Conservation (phyloP, 148 eudicot species). For the Rhododendron molle region DNA sequence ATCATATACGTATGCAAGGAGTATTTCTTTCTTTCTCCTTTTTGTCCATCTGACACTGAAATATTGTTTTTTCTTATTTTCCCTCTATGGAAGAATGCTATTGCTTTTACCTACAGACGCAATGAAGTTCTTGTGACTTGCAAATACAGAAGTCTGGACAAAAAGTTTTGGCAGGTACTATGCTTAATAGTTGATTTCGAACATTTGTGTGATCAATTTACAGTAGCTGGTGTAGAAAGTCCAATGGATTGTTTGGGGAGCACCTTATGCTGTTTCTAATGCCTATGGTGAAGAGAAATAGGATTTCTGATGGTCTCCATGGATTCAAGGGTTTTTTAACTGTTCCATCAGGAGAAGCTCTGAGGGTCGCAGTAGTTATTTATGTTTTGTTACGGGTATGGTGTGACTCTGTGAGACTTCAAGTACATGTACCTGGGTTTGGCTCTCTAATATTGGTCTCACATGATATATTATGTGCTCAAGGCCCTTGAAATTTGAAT, state of each 20-base stretch:
- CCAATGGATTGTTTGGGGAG: not conserved
- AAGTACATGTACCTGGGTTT: not conserved
- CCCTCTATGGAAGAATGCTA: slow-evolving; percentile 29
- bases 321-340: not conserved
- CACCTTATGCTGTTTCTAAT: not conserved
- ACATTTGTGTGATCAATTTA: not conserved
- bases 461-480: not conserved
- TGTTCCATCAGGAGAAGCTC: not conserved
- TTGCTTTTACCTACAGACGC: slow-evolving; percentile 44
- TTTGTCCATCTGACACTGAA: not conserved
- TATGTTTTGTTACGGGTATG: not conserved
- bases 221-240: not conserved
- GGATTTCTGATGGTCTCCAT: not conserved
- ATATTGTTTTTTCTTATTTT: not conserved
- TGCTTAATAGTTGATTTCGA: not conserved
- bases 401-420: not conserved
- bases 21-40: not conserved
- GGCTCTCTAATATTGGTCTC: not conserved
- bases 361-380: not conserved
- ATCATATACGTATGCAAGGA: not conserved
- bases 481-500: not conserved
- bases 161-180: slow-evolving; percentile 56
- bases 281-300: not conserved
- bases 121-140: slow-evolving; percentile 42
- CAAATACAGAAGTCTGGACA: slow-evolving; percentile 36